Conservation (phyloP, 2,329 filamentous ascomycete genomes). For the Fusarium neocosmosporiellum region DNA sequence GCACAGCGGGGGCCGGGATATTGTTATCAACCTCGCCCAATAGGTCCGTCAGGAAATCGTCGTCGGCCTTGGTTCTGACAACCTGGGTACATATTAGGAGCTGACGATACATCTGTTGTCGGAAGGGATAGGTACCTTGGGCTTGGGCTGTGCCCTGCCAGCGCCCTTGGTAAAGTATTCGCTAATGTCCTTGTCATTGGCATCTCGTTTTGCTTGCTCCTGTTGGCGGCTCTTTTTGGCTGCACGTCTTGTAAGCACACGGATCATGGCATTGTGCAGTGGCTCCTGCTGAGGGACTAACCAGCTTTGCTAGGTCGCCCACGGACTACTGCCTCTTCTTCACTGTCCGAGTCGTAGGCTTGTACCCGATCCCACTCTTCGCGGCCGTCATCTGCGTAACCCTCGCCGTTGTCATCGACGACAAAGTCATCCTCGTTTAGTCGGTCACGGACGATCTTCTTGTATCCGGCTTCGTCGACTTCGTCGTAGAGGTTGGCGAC, state of each 20-base stretch:
- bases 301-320: conserved; percentile 64
- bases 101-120: too few relatives aligned
- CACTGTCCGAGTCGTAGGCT: conserved; percentile 79
- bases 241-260: conserved; percentile 47
- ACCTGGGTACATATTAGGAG: conserved; percentile 60
- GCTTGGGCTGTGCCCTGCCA: conserved; percentile 74
- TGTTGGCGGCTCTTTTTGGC: conserved; percentile 91
- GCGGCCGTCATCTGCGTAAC: conserved; percentile 95
- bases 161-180: conserved; percentile 87
- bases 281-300: conserved; percentile 44
- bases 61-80: conserved; percentile 85
- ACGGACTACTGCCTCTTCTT: conserved; percentile 57
- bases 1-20: conserved; percentile 64
- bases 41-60: conserved; percentile 85
- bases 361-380: conserved; percentile 89
- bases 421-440: conserved; percentile 97
- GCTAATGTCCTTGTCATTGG: conserved; percentile 90
- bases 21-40: conserved; percentile 91
- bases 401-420: conserved; percentile 96
- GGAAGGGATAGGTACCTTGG: conserved; percentile 71
- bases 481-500: conserved; percentile 91
- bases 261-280: background rate
- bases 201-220: conserved; percentile 85
- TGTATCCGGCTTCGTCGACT: conserved; percentile 96
- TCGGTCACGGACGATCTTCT: conserved; percentile 90